Evolutionary conservation across 192 early-diverging fungal genomes (phyloP), one percentile per base, ranked within the genome.

Genomic region (Diversispora eburnea): DNA sequence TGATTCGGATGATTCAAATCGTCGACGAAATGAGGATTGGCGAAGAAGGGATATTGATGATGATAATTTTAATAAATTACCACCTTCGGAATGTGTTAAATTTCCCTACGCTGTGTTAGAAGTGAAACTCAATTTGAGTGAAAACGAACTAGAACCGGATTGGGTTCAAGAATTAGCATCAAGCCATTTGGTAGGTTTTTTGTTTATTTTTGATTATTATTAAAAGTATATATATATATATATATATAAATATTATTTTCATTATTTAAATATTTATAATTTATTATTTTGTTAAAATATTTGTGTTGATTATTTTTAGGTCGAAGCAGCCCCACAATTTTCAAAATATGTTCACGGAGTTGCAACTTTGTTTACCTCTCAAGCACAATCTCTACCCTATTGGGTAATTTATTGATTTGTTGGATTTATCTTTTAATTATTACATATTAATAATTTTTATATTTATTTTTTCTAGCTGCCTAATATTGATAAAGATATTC

Each of bases 61-160:
- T 20, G 83, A 90, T 42, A 86, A 91, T 0, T 97, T 97, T 80
- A 79, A 88, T 51, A 82, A 96, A 66, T 76, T 93, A 57, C 77
- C 87, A n/a, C 83, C 88, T 47, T 82, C 85, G 13, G 93, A 95
- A 52, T 88, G 93, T 60, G 83, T 85, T 47, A 85, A 88, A 58
- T 99, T 99, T 86, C 96, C 96, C 46, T 98, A 96, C 75, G 96
- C 98, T 52, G 84, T 99, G 7, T 83, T 99, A 13, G 98, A 95
- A 68, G 85, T 93, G 56, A 95, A 94, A 79, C 75, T 94, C 43
- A 89, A 94, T 73, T 86, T 87, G 15, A 83, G 89, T 52, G 78
- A 84, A 46, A 89, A 89, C 39, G 83, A 87, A 51, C 78, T 86
- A 45, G 85, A 89, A 20, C 94, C 94, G 6, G 73, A 79, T 13